phyloP scores from a whole-genome alignment of 805 yeast genomes.

The Saturnispora serradocipensis region DNA sequence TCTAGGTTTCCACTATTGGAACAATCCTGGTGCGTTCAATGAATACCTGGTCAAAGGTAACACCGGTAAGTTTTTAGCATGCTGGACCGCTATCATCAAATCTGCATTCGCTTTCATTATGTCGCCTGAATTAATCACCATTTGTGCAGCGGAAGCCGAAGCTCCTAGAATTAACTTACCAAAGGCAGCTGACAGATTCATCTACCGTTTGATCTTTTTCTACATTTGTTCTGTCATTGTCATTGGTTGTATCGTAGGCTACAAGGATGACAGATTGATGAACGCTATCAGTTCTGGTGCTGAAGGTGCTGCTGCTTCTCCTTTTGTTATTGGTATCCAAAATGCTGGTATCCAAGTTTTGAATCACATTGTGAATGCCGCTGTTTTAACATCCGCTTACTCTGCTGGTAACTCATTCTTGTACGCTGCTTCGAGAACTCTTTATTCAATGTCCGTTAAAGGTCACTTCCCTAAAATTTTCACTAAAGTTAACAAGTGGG shows the following conservation, averaged over 20 bases:
- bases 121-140: conserved; percentile 25
- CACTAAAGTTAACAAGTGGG: conserved; percentile 49
- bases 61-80: conserved; percentile 55
- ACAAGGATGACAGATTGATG: conserved; percentile 33
- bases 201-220: conserved; percentile 26
- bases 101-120: conserved; percentile 57
- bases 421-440: conserved; percentile 64
- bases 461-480: conserved; percentile 69
- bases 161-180: conserved; percentile 27
- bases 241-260: conserved; percentile 42
- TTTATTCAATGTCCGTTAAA: conserved; percentile 63
- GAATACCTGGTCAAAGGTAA: conserved; percentile 40
- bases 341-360: conserved; percentile 57
- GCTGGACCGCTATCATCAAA: conserved; percentile 53
- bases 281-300: conserved; percentile 38
- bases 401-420: conserved; percentile 73
- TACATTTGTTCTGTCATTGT: conserved; percentile 29
- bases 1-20: conserved; percentile 38
- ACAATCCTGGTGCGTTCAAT: conserved; percentile 36
- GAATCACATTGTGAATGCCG: conserved; percentile 72
- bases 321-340: conserved; percentile 77
- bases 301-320: conserved; percentile 68
- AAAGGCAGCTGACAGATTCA: conserved; percentile 26
- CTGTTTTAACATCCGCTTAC: conserved; percentile 42
- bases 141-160: conserved; percentile 27